A percentile compares a stretch with the other conserved stretches of the same genome.
These are phyloP conservation scores for Thozetella sp. DNA, from an alignment of 495 filamentous ascomycete species.

Conservation along the genomic window DNA sequence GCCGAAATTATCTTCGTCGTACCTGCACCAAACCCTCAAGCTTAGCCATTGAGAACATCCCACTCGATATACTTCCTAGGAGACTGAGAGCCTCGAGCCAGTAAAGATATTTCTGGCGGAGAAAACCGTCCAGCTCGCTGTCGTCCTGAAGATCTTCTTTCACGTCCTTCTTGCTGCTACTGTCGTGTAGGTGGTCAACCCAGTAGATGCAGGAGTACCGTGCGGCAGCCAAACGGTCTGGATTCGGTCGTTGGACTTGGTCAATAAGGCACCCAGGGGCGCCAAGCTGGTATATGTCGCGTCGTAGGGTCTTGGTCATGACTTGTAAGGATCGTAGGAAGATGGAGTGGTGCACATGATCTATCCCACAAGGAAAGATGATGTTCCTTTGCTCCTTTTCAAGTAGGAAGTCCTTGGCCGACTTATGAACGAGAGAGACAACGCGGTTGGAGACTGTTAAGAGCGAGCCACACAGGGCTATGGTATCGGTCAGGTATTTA, in stretches of 20 bases:
- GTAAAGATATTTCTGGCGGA: not conserved
- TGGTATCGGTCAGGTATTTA: not conserved
- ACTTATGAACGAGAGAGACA: constrained; percentile 3
- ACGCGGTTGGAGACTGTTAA: not conserved
- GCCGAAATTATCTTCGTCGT: not conserved
- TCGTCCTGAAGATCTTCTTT: not conserved
- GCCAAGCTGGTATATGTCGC: not conserved
- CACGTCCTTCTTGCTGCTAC: no score
- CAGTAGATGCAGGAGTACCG: not conserved
- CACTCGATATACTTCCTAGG: not conserved
- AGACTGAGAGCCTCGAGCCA: constrained; percentile 9
- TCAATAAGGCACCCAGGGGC: not conserved
- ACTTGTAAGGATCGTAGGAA: not conserved
- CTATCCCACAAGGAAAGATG: not conserved
- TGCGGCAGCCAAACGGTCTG: not conserved
- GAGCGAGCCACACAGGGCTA: not conserved
- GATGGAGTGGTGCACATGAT: not conserved
- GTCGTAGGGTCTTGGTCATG: not conserved
- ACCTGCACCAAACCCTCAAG: not conserved
- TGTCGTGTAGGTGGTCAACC: not conserved
- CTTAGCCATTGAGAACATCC: constrained; percentile 2
- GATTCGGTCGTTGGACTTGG: not conserved
- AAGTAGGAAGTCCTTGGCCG: constrained; percentile 1
- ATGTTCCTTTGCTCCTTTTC: not conserved
- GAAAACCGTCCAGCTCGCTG: not conserved